These are phyloP conservation scores for Powellomyces hirtus DNA, from an alignment of 192 early-diverging fungal genomes.

Conservation along the genomic window DNA sequence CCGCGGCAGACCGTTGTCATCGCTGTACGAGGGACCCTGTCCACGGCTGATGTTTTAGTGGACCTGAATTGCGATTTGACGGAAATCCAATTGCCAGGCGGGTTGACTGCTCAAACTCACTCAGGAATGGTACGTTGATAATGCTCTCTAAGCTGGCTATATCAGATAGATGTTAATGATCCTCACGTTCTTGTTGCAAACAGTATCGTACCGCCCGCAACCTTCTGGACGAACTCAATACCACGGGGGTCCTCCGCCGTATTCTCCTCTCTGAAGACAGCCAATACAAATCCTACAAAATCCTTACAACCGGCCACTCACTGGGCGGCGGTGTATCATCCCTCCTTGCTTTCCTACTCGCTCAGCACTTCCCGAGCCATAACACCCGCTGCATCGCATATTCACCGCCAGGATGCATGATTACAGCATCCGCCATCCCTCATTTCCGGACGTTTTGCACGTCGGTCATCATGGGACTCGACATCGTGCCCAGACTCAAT, in stretches of 20 bases:
- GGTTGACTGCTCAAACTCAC: slow-evolving; percentile 26
- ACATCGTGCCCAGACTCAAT: slow-evolving; percentile 42
- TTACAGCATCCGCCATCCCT: slow-evolving; percentile 29
- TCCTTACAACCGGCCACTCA: slow-evolving; percentile 45
- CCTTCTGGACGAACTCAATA: slow-evolving; percentile 31
- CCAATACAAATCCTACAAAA: slow-evolving; percentile 29
- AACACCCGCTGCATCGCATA: slow-evolving; percentile 37
- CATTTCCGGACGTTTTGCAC: slow-evolving; percentile 45
- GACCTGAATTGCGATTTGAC: slow-evolving; percentile 45
- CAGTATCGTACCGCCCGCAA: slow-evolving; percentile 36
- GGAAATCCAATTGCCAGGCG: slow-evolving; percentile 23
- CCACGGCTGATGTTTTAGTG: slow-evolving; percentile 48
- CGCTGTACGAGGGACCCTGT: slow-evolving; percentile 49
- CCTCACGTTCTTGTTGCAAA: neutral
- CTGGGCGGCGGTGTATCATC: slow-evolving; percentile 47
- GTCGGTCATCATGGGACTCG: slow-evolving; percentile 44
- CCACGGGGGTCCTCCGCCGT: slow-evolving; percentile 25
- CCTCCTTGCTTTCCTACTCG: slow-evolving; percentile 41
- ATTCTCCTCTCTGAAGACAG: slow-evolving; percentile 16
- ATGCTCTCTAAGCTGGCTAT: no score
- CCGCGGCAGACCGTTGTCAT: slow-evolving; percentile 39
- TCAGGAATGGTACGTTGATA: slow-evolving; percentile 23
- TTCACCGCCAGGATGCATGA: slow-evolving; percentile 46
- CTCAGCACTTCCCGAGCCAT: neutral
- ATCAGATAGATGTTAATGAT: no score